Conservation (phyloP, 371 early-diverging fungal genomes). For the Blastocladiella emersonii region DNA sequence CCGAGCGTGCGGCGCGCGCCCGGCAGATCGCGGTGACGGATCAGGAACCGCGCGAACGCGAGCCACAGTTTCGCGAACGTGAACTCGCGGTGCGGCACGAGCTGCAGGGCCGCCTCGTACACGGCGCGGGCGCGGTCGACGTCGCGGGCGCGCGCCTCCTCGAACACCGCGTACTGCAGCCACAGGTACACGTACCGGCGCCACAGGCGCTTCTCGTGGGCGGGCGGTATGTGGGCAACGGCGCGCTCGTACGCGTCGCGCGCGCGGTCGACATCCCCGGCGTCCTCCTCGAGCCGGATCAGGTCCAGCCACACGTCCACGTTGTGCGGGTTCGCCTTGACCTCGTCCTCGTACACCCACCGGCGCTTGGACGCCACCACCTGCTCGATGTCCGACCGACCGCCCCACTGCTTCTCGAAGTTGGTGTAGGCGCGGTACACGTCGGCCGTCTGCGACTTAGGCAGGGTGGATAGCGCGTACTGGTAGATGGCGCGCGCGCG, state of each 20-base stretch:
- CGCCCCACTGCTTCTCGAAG: slow-evolving; percentile 93
- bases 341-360: slow-evolving; percentile 73
- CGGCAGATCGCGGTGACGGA: slow-evolving; percentile 55
- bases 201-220: slow-evolving; percentile 86
- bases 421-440: slow-evolving; percentile 82
- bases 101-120: slow-evolving; percentile 64
- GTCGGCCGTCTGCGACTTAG: slow-evolving; percentile 58
- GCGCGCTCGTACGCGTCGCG: slow-evolving; percentile 93
- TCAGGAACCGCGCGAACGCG: slow-evolving; percentile 75
- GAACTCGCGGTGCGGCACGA: slow-evolving; percentile 83
- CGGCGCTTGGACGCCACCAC: slow-evolving; percentile 78
- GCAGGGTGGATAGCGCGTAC: slow-evolving; percentile 76
- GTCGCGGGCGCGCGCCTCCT: slow-evolving; percentile 75
- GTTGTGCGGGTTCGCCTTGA: slow-evolving; percentile 63
- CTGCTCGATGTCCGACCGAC: slow-evolving; percentile 69
- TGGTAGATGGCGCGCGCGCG: slow-evolving; percentile 90
- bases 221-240: slow-evolving; percentile 71
- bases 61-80: slow-evolving; percentile 96
- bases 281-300: slow-evolving; percentile 67
- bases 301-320: slow-evolving; percentile 96
- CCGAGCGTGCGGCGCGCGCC: slow-evolving; percentile 76
- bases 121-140: slow-evolving; percentile 65
- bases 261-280: slow-evolving; percentile 54
- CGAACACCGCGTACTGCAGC: slow-evolving; percentile 92
- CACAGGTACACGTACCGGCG: slow-evolving; percentile 94